Conservation (phyloP, 495 filamentous ascomycete species). For the Penicillium silybi region DNA sequence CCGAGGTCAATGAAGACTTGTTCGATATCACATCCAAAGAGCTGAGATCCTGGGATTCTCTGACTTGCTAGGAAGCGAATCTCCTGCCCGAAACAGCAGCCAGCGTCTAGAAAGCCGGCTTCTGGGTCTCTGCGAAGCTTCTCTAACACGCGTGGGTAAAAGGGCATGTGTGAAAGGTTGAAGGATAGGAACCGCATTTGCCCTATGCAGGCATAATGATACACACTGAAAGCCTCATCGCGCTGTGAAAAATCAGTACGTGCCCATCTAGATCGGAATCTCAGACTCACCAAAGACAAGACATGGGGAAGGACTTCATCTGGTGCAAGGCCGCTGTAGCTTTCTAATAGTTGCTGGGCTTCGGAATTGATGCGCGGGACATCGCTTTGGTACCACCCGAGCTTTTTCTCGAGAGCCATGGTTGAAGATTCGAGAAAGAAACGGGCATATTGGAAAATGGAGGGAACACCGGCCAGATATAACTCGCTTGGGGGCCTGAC, state of each 20-base stretch:
- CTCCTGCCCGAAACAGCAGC: constrained; percentile 48
- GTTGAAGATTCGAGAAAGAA: not conserved
- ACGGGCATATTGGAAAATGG: too few relatives aligned
- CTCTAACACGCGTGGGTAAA: constrained; percentile 27
- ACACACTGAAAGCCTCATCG: constrained; percentile 39
- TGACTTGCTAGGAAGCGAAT: constrained; percentile 43
- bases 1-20: constrained; percentile 47
- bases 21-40: constrained; percentile 50
- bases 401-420: not conserved
- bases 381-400: constrained; percentile 13
- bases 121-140: constrained; percentile 26
- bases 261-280: not conserved
- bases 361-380: constrained; percentile 19
- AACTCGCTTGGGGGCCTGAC: too few relatives aligned
- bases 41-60: constrained; percentile 34
- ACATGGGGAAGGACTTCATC: constrained; percentile 41
- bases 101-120: constrained; percentile 36
- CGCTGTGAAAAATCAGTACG: constrained; percentile 24
- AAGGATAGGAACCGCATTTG: constrained; percentile 47
- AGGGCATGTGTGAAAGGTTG: constrained; percentile 24
- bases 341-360: constrained; percentile 31
- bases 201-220: constrained; percentile 44
- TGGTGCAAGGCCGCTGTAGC: constrained; percentile 36
- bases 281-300: constrained; percentile 30
- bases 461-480: too few relatives aligned